These are phyloP conservation scores for Trypanosoma melophagium DNA, from an alignment of 208 protist species.

Conservation along the genomic window DNA sequence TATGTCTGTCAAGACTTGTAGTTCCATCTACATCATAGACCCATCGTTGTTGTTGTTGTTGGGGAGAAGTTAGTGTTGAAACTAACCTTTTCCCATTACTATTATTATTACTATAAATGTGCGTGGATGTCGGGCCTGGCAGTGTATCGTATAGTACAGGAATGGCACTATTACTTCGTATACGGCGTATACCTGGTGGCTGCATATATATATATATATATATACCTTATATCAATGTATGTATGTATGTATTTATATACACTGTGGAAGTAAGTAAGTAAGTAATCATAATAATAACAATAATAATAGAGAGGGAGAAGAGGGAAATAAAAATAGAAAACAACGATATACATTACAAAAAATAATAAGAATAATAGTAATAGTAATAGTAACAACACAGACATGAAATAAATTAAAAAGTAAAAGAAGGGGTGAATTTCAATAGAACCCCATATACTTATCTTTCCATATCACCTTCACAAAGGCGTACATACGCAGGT, in stretches of 20 bases:
- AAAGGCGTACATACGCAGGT: no score
- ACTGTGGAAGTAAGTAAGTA: not conserved
- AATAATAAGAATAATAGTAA: not conserved
- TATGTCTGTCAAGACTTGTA: constrained; percentile 21
- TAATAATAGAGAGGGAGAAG: no score
- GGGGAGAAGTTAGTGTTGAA: not conserved
- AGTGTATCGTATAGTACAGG: no score
- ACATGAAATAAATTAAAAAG: no score
- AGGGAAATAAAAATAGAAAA: not conserved
- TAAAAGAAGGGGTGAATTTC: no score
- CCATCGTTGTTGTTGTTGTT: not conserved
- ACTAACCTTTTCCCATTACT: not conserved
- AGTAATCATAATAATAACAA: not conserved
- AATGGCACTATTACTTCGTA: not conserved
- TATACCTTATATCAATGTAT: not conserved
- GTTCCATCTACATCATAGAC: constrained; percentile 23
- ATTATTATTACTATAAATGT: not conserved
- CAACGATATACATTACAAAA: not conserved
- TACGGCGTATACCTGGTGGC: constrained; percentile 17
- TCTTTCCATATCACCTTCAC: no score
- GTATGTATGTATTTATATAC: not conserved
- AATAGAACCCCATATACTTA: no score
- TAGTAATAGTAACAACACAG: not conserved
- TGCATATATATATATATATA: no score
- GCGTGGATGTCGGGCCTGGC: no score